These are phyloP conservation scores for Chrysanthemum seticuspe DNA, from an alignment of 129 eudicot species.

Conservation along the genomic window DNA sequence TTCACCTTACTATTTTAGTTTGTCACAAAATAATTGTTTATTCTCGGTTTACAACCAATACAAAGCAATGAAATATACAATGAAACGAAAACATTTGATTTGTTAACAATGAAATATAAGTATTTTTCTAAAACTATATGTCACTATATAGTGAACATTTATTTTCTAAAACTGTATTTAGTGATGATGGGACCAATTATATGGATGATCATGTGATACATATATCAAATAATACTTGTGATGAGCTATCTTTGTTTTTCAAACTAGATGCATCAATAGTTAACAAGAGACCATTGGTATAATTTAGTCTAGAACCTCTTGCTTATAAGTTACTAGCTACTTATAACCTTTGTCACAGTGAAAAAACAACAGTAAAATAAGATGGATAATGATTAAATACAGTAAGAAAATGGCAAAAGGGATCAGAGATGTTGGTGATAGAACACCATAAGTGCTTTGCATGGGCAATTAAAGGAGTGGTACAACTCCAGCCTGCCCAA, in stretches of 20 bases:
- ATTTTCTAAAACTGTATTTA: too few relatives aligned
- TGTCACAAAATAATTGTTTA: background rate
- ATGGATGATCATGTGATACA: too few relatives aligned
- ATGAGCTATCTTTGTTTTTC: too few relatives aligned
- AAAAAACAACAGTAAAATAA: background rate
- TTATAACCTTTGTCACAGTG: too few relatives aligned
- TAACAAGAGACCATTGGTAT: too few relatives aligned
- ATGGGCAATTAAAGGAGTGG: conserved; percentile 40
- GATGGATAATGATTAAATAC: background rate
- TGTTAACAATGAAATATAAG: background rate
- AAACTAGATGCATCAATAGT: too few relatives aligned
- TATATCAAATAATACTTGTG: too few relatives aligned
- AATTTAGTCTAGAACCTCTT: too few relatives aligned
- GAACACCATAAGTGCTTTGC: conserved; percentile 33
- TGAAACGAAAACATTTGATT: background rate
- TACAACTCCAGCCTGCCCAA: conserved; percentile 45
- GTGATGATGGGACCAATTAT: too few relatives aligned
- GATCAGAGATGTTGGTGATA: background rate
- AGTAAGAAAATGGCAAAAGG: background rate
- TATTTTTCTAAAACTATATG: background rate
- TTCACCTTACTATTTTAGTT: background rate
- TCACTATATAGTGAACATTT: background rate
- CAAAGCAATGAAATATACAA: background rate
- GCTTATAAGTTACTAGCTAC: too few relatives aligned
- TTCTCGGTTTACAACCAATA: background rate